Evolutionary conservation across 257 asterid species (phyloP).

Genomic region (Linderniella brevidens): DNA sequence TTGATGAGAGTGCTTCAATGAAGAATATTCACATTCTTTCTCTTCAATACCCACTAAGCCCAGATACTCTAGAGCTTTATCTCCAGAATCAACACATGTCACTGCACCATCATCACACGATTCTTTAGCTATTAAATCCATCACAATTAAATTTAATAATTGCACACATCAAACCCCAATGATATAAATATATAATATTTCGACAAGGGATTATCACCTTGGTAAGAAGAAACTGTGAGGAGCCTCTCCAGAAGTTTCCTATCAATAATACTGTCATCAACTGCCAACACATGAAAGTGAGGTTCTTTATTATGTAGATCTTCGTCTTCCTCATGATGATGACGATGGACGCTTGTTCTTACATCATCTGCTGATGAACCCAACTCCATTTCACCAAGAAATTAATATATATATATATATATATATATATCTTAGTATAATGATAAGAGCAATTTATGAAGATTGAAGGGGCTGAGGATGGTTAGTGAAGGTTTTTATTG

Average conservation of each 20-base stretch:
- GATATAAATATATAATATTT: neutral
- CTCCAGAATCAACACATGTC: constrained; percentile 58
- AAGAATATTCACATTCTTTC: constrained; percentile 11
- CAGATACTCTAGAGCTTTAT: constrained; percentile 40
- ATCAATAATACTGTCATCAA: constrained; percentile 33
- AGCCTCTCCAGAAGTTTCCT: constrained; percentile 43
- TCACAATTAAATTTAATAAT: neutral
- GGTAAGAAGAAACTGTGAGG: constrained; percentile 38
- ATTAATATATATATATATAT: neutral
- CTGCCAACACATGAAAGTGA: constrained; percentile 41
- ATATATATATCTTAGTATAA: neutral
- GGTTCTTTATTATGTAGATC: constrained; percentile 11
- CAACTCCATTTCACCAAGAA: constrained; percentile 13
- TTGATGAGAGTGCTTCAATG: constrained; percentile 9
- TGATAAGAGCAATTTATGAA: too few species aligned
- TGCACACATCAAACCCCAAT: neutral
- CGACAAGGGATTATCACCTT: constrained; percentile 16
- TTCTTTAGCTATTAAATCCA: neutral
- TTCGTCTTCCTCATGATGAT: neutral
- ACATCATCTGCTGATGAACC: constrained; percentile 9
- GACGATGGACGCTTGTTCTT: neutral
- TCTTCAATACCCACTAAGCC: constrained; percentile 24
- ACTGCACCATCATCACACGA: constrained; percentile 18
- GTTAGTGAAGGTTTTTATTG: constrained; percentile 15
- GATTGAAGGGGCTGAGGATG: neutral